Evolutionary conservation across 1,284 basidiomycete species (phyloP), one percentile per base, ranked within the genome.

Genomic region (Rhodotorula sp.): DNA sequence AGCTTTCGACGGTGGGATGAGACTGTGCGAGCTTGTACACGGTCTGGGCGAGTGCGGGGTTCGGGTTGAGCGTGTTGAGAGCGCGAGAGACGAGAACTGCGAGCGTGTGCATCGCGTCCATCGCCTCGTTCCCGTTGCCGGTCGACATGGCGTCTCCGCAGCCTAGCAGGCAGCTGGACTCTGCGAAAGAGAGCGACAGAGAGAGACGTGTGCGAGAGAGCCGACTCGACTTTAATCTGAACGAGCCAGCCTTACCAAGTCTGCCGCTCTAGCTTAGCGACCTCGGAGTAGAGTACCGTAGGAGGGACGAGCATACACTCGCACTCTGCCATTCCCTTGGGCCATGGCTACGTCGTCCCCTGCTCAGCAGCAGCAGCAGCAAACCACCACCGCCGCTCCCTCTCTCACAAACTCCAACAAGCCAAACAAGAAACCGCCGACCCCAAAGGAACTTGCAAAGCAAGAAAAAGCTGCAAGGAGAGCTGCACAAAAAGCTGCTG

Each of bases 61-160:
- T 94, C 0, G 90, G 90, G 77, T 91, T 91, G 69, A 92, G 80
- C 17, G 85, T 84, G 80, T 93, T 93, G 77, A 93, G 84, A 15
- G 87, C 86, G 45, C 91, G 83, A 6, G 91, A 92, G 42, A 94
- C 85, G 56, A 64, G 61, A 37, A 75, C 64, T 15, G 72, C 76
- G 17, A 77, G 66, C 18, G 57, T 44, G n/a, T 76, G 60, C n/a
- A 73, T 64, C 37, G 62, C 53, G 20, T 51, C 54, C 37, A 60
- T 48, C 48, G 45, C 29, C 30, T 26, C 44, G 54, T 45, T 54
- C n/a, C 30, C 44, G 22, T 30, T 26, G 17, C 20, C 5, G 57
- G 29, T 59, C 57, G 60, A 61, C 29, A n/a, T 51, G 45, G 6
- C 48, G 48, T 49, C 20, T 18, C n/a, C n/a, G n/a, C n/a, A n/a